phyloP scores from a whole-genome alignment of 441 rosid genomes.

The Gossypium lobatum region DNA sequence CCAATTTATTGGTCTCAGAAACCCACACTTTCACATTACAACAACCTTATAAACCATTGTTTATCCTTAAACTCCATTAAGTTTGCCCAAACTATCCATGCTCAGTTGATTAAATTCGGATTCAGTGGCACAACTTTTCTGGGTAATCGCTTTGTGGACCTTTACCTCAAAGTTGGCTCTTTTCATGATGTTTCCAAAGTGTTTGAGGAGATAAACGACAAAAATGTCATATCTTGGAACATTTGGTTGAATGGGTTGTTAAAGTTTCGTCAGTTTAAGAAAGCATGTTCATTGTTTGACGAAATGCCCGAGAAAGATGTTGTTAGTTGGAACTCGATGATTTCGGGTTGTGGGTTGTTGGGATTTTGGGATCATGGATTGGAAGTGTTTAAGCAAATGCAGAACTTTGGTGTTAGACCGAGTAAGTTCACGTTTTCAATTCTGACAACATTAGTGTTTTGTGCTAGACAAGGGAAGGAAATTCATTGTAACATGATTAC shows the following conservation, averaged over 20 bases:
- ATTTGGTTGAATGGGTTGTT: constrained; percentile 44
- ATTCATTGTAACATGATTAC: constrained; percentile 52
- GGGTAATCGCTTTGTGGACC: constrained; percentile 61
- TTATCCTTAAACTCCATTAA: constrained; percentile 30
- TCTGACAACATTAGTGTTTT: constrained; percentile 35
- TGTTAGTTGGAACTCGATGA: constrained; percentile 66
- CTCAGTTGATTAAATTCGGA: constrained; percentile 55
- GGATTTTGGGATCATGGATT: constrained; percentile 35
- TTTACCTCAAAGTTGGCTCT: constrained; percentile 43
- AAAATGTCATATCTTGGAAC: constrained; percentile 54
- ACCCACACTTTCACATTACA: constrained; percentile 30
- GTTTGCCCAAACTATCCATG: constrained; percentile 39
- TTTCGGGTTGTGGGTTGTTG: constrained; percentile 36
- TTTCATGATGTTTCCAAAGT: constrained; percentile 32
- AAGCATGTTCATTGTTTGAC: constrained; percentile 44
- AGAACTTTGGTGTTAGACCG: constrained; percentile 32
- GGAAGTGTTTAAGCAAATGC: constrained; percentile 44
- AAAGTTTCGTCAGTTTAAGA: constrained; percentile 15
- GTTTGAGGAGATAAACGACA: constrained; percentile 36
- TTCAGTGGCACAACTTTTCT: constrained; percentile 39
- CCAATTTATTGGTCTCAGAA: constrained; percentile 29
- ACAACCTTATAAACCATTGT: constrained; percentile 39
- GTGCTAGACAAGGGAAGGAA: constrained; percentile 43
- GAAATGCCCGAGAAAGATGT: constrained; percentile 61
- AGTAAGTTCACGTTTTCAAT: constrained; percentile 54